Evolutionary conservation across 768 basidiomycete species (phyloP).

Genomic region (Tephrocybe sp.): DNA sequence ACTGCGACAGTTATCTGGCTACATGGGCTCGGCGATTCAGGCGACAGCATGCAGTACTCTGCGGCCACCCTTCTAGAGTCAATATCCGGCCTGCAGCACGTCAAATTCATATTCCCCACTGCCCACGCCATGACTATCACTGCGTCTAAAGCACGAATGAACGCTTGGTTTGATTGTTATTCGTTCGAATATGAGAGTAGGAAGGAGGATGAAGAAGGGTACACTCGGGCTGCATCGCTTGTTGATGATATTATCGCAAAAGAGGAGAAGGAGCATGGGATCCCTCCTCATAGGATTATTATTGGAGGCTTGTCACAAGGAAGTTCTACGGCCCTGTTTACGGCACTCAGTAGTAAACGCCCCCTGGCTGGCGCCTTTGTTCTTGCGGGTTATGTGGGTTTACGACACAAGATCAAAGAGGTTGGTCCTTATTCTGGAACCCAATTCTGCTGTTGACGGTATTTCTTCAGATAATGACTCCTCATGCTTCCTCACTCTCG

Average conservation of each 20-base stretch:
- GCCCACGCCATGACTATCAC: constrained; percentile 31
- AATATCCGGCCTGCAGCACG: constrained; percentile 41
- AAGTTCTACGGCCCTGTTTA: constrained; percentile 56
- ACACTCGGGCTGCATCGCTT: constrained; percentile 45
- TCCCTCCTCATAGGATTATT: constrained; percentile 57
- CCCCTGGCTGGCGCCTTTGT: constrained; percentile 57
- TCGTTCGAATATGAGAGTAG: constrained; percentile 42
- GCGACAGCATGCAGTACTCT: constrained; percentile 51
- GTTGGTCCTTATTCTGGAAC: constrained; percentile 34
- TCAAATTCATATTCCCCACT: constrained; percentile 71
- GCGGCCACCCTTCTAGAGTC: constrained; percentile 41
- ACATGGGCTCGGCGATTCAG: constrained; percentile 31
- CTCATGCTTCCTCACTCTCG: constrained; percentile 48
- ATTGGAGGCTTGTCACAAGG: constrained; percentile 79
- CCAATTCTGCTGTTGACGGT: constrained; percentile 4
- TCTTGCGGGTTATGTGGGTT: constrained; percentile 62
- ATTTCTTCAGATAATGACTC: constrained; percentile 42
- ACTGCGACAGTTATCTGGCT: constrained; percentile 69
- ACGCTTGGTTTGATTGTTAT: constrained; percentile 57
- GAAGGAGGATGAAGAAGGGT: constrained; percentile 55
- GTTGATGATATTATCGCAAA: constrained; percentile 56
- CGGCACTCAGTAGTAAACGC: constrained; percentile 46
- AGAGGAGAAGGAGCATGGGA: constrained; percentile 53
- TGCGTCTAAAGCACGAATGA: constrained; percentile 43
- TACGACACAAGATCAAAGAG: constrained; percentile 50